A percentile compares a stretch with the other conserved stretches of the same genome.
Conservation (phyloP, 2,329 filamentous ascomycete genomes). For the Cylindrodendrum hubeiense region DNA sequence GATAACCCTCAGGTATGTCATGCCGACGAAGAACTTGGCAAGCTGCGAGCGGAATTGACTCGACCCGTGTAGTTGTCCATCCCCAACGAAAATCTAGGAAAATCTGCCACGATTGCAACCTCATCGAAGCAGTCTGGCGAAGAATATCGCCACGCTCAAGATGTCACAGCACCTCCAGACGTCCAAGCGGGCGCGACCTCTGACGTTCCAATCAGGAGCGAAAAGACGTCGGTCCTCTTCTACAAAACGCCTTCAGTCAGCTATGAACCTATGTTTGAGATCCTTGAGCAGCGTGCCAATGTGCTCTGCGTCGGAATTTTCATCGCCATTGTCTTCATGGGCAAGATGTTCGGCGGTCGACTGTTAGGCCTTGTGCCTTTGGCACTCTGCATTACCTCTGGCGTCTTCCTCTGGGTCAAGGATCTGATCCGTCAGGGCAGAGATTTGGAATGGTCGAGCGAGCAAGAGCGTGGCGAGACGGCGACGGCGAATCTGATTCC, state of each 20-base stretch:
- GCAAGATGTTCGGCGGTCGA: conserved; percentile 82
- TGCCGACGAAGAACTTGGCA: neutral
- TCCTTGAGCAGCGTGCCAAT: conserved; percentile 81
- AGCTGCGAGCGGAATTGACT: neutral
- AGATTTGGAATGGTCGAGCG: conserved; percentile 88
- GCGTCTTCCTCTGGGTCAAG: conserved; percentile 90
- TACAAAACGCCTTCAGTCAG: conserved; percentile 92
- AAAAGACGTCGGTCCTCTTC: conserved; percentile 96
- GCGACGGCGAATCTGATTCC: conserved; percentile 91
- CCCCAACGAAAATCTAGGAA: conserved; percentile 89
- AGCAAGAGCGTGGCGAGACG: conserved; percentile 86
- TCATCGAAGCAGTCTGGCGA: conserved; percentile 77
- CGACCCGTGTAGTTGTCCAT: conserved; percentile 74
- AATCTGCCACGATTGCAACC: conserved; percentile 78
- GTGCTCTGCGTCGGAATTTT: conserved; percentile 79
- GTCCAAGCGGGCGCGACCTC: conserved; percentile 85
- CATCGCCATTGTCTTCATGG: conserved; percentile 79
- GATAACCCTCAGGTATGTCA: conserved; percentile 75
- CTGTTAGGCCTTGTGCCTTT: conserved; percentile 83
- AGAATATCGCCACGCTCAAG: conserved; percentile 88
- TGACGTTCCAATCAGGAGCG: conserved; percentile 94
- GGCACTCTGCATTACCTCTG: conserved; percentile 77
- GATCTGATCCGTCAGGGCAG: conserved; percentile 86
- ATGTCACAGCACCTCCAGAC: conserved; percentile 91
- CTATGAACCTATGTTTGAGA: conserved; percentile 88